These are phyloP conservation scores for Backusella tuberculispora DNA, from an alignment of 192 early-diverging fungal genomes.

Conservation along the genomic window DNA sequence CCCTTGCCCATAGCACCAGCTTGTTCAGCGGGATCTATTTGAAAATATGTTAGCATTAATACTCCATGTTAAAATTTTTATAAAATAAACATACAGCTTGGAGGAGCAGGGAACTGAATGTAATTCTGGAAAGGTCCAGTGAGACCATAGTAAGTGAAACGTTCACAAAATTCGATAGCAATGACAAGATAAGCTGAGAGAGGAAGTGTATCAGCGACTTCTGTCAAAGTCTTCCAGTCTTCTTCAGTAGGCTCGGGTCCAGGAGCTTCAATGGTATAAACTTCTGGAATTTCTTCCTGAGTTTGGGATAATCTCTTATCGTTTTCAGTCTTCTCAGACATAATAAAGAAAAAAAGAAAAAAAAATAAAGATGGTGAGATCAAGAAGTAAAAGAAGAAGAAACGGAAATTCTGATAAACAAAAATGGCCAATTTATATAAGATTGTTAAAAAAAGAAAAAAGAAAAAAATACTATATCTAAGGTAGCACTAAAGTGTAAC, in stretches of 20 bases:
- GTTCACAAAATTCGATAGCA: slow-evolving; percentile 64
- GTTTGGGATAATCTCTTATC: background rate
- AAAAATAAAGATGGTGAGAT: background rate
- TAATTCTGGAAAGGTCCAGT: slow-evolving; percentile 64
- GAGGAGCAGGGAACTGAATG: slow-evolving; percentile 51
- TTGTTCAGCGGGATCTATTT: slow-evolving; percentile 41
- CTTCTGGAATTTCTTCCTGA: background rate
- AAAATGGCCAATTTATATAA: background rate
- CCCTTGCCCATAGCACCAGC: slow-evolving; percentile 56
- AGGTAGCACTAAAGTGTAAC: background rate
- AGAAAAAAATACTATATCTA: background rate
- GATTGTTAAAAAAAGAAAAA: slow-evolving; percentile 6
- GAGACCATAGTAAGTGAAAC: slow-evolving; percentile 68
- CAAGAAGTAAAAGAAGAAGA: background rate
- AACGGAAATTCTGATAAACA: background rate
- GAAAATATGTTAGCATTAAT: background rate
- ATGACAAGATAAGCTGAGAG: slow-evolving; percentile 56
- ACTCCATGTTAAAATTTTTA: background rate
- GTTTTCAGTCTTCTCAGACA: slow-evolving; percentile 30
- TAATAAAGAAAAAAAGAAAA: background rate
- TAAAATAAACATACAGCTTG: slow-evolving; percentile 26
- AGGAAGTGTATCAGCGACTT: slow-evolving; percentile 64
- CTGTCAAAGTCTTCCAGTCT: slow-evolving; percentile 57
- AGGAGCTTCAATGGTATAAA: slow-evolving; percentile 39
- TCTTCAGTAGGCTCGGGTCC: slow-evolving; percentile 60